A percentile compares a stretch with the other conserved stretches of the same genome.
These are phyloP conservation scores for Allium cepa DNA, from an alignment of 106 monocot genomes.

Conservation along the genomic window DNA sequence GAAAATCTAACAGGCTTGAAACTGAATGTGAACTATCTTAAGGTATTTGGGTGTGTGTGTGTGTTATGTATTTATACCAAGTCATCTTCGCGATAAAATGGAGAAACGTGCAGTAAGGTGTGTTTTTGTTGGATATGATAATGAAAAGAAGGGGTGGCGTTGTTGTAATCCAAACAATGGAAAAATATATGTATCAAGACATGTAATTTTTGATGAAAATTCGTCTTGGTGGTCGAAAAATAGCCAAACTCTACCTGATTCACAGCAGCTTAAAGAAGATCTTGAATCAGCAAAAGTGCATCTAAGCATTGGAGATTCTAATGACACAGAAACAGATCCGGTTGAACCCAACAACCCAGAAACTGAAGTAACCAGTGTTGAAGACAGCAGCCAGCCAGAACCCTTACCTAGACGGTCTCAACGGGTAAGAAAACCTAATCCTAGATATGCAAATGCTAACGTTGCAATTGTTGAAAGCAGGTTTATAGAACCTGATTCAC, in stretches of 20 bases:
- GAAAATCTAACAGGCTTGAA: not conserved
- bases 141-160: constrained; percentile 7
- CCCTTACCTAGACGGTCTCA: not conserved
- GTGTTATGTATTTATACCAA: constrained; percentile 1
- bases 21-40: not conserved
- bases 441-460: not conserved
- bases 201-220: constrained; percentile 4
- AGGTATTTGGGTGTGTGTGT: constrained; percentile 1
- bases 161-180: not conserved
- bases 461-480: not conserved
- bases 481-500: not conserved
- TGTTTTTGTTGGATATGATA: constrained; percentile 5
- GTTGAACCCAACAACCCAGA: not conserved
- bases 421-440: not conserved
- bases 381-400: not conserved
- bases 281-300: not conserved
- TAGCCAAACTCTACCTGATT: not conserved
- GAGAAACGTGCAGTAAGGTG: not conserved
- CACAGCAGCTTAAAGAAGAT: not conserved
- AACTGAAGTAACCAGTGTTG: no score
- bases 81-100: constrained; percentile 1
- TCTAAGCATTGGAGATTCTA: not conserved
- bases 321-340: not conserved
- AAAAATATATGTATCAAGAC: not conserved
- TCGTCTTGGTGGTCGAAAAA: constrained; percentile 3